These are phyloP conservation scores for Rutstroemia sp. DNA, from an alignment of 2,329 filamentous ascomycete species.

Conservation along the genomic window DNA sequence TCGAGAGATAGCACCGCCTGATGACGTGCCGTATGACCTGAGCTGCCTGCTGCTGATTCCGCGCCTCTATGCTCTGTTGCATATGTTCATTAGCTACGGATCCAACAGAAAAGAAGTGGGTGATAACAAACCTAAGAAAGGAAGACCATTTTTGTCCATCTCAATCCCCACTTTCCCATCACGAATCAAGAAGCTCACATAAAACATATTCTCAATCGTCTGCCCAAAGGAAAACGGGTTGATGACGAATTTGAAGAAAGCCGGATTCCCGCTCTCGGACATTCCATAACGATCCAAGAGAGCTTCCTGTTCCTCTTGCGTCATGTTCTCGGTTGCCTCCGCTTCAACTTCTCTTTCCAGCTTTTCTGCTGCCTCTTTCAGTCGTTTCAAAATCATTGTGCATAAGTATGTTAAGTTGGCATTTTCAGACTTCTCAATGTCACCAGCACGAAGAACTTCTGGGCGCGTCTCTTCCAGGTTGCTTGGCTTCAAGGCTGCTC, in stretches of 20 bases:
- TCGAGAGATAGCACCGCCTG: conserved; percentile 88
- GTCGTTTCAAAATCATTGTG: conserved; percentile 58
- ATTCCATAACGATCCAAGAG: conserved; percentile 62
- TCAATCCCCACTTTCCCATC: conserved; percentile 74
- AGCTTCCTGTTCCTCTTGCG: conserved; percentile 36
- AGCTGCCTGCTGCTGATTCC: neutral
- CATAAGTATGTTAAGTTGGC: conserved; percentile 76
- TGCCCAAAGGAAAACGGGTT: conserved; percentile 90
- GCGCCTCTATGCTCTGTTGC: conserved; percentile 8
- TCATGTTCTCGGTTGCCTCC: conserved; percentile 36
- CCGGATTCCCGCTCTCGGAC: conserved; percentile 61
- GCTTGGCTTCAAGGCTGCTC: conserved; percentile 57
- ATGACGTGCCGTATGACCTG: conserved; percentile 44
- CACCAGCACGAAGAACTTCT: conserved; percentile 66
- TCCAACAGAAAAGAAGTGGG: conserved; percentile 15
- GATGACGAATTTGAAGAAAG: conserved; percentile 79
- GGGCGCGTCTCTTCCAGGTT: conserved; percentile 66
- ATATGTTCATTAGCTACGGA: conserved; percentile 10
- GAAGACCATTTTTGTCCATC: conserved; percentile 64
- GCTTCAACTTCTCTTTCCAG: conserved; percentile 29
- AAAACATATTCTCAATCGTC: conserved; percentile 95
- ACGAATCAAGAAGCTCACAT: conserved; percentile 86
- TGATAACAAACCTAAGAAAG: conserved; percentile 64
- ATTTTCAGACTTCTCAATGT: conserved; percentile 67
- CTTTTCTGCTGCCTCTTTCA: conserved; percentile 43